Percentiles rank a stretch among this genome's conserved stretches.
phyloP scores from a whole-genome alignment of 2,329 filamentous ascomycete species.

The Paecilomyces niveus region DNA sequence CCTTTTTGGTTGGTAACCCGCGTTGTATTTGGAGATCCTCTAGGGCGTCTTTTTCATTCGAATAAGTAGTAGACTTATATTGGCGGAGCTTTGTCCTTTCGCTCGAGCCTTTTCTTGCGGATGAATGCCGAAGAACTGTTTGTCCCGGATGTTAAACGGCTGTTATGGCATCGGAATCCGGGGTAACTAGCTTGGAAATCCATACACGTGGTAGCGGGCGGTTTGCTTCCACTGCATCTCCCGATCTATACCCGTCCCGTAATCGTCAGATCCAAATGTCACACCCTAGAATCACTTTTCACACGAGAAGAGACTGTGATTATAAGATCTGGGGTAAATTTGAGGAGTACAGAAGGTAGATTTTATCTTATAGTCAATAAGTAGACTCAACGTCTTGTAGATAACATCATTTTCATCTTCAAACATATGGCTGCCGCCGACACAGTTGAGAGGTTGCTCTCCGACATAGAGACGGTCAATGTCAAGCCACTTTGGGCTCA shows the following conservation, averaged over 20 bases:
- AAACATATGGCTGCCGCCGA: constrained; percentile 3
- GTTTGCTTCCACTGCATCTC: background rate
- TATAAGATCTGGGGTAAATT: background rate
- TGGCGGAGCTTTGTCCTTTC: background rate
- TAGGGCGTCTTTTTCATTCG: background rate
- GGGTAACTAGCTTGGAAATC: background rate
- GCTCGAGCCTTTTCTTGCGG: background rate
- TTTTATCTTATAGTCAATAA: background rate
- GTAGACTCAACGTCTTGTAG: background rate
- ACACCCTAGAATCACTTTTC: background rate
- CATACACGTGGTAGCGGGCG: no score
- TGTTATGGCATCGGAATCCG: background rate
- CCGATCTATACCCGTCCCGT: background rate
- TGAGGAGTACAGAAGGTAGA: background rate
- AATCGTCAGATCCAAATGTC: background rate
- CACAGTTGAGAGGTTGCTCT: constrained; percentile 11
- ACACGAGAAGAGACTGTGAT: background rate
- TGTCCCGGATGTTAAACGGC: background rate
- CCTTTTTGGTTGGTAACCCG: background rate
- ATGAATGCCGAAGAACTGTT: background rate
- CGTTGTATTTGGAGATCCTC: background rate
- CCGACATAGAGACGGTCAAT: constrained; percentile 15
- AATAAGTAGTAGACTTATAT: background rate
- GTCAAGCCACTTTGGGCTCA: constrained; percentile 42
- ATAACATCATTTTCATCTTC: background rate